Evolutionary conservation across 768 basidiomycete genomes (phyloP).

Genomic region (Paxillus rubicundulus): DNA sequence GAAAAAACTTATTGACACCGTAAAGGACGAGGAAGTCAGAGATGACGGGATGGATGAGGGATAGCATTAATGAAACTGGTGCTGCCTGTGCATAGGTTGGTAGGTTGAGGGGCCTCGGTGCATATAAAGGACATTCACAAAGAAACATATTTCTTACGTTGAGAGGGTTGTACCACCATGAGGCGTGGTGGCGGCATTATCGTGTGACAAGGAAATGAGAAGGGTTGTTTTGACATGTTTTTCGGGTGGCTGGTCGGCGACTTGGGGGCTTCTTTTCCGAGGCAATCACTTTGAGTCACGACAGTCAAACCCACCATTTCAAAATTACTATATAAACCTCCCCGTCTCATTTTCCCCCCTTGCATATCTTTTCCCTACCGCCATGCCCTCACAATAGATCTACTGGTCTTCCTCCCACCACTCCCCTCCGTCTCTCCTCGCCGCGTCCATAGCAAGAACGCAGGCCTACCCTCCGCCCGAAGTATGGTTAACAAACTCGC

Average conservation of each 20-base stretch:
- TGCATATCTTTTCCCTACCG: conserved; percentile 27
- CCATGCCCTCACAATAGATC: conserved; percentile 39
- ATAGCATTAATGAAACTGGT: conserved; percentile 34
- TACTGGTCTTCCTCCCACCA: conserved; percentile 23
- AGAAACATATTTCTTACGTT: conserved; percentile 8
- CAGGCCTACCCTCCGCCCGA: conserved; percentile 31
- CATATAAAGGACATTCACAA: conserved; percentile 4
- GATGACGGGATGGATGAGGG: conserved; percentile 78
- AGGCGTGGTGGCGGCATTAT: conserved; percentile 18
- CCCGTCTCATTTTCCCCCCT: conserved; percentile 21
- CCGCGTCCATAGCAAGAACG: conserved; percentile 25
- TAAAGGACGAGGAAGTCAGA: conserved; percentile 53
- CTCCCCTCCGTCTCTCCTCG: conserved; percentile 8
- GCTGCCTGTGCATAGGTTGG: not conserved
- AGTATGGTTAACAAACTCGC: conserved; percentile 84
- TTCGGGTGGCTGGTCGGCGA: conserved; percentile 21
- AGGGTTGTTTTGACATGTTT: conserved; percentile 22
- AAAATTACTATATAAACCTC: conserved; percentile 46
- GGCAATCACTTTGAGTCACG: conserved; percentile 34
- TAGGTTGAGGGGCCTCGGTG: not conserved
- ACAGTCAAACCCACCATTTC: conserved; percentile 26
- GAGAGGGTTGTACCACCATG: not conserved
- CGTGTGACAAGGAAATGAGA: conserved; percentile 21
- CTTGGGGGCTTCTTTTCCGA: conserved; percentile 30
- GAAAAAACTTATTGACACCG: conserved; percentile 71